Conservation (phyloP, 306 rosid species). For the Urtica urens region DNA sequence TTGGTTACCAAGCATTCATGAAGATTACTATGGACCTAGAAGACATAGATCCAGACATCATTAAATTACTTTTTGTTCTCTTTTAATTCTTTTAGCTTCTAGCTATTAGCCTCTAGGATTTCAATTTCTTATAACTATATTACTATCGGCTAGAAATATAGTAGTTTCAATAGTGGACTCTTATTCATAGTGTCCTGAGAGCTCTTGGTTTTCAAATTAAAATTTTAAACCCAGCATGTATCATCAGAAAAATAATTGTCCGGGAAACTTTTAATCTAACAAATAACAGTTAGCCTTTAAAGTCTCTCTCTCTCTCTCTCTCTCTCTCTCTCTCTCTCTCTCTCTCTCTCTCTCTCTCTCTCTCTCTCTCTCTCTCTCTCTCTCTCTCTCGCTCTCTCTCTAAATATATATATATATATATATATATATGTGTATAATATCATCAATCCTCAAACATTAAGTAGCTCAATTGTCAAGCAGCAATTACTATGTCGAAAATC, state of each 20-base stretch:
- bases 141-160: slow-evolving; percentile 2
- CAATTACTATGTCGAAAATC: too few species aligned
- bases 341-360: too few species aligned
- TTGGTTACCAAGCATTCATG: slow-evolving; percentile 50
- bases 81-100: neutral
- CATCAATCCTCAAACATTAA: too few species aligned
- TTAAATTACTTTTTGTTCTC: slow-evolving; percentile 17
- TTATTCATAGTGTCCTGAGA: neutral
- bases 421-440: too few species aligned
- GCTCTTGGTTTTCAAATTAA: neutral
- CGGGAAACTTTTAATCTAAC: slow-evolving; percentile 3
- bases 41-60: slow-evolving; percentile 48
- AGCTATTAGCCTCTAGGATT: neutral
- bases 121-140: neutral
- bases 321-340: too few species aligned
- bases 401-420: too few species aligned
- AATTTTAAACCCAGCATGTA: slow-evolving; percentile 14
- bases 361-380: too few species aligned
- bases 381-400: too few species aligned
- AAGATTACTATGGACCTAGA: slow-evolving; percentile 72
- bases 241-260: slow-evolving; percentile 1
- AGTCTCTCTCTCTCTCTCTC: too few species aligned
- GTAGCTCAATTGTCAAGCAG: too few species aligned
- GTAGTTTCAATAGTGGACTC: neutral
- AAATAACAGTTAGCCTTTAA: slow-evolving; percentile 3